Conservation (phyloP, 768 basidiomycete genomes). For the Pisolithus microcarpus region DNA sequence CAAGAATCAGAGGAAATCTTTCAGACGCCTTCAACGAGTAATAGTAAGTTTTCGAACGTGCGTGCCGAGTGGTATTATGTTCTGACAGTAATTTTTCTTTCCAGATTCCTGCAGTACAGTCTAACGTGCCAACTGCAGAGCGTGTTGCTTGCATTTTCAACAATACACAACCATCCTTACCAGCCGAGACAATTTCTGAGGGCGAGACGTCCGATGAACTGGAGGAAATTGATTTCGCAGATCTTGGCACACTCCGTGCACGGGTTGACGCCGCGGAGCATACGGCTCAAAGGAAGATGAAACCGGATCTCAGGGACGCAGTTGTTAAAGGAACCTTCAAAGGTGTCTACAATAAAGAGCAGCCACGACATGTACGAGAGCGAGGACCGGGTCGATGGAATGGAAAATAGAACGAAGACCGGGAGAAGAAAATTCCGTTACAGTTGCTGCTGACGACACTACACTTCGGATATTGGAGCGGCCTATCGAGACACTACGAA, state of each 20-base stretch:
- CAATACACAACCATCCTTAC: slow-evolving; percentile 18
- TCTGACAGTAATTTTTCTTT: slow-evolving; percentile 1
- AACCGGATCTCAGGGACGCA: slow-evolving; percentile 8
- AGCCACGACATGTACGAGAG: not conserved
- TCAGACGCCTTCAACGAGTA: slow-evolving; percentile 43
- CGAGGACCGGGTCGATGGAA: slow-evolving; percentile 2
- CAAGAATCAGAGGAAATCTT: slow-evolving; percentile 54
- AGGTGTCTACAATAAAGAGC: slow-evolving; percentile 28
- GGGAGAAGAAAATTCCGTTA: not conserved
- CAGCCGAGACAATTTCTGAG: slow-evolving; percentile 24
- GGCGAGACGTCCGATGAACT: slow-evolving; percentile 29
- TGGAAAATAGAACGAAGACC: not conserved
- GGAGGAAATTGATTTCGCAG: slow-evolving; percentile 62
- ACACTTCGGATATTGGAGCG: slow-evolving; percentile 1
- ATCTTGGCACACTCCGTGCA: slow-evolving; percentile 42
- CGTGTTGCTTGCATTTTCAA: slow-evolving; percentile 59
- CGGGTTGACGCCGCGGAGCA: slow-evolving; percentile 29
- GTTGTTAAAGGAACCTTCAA: slow-evolving; percentile 30
- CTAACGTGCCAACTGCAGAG: slow-evolving; percentile 66
- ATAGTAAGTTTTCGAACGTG: slow-evolving; percentile 33
- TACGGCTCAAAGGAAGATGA: not conserved
- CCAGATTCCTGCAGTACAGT: slow-evolving; percentile 37
- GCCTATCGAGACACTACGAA: slow-evolving; percentile 7
- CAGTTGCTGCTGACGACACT: slow-evolving; percentile 3
- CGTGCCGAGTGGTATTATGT: not conserved